Base-by-base conservation (phyloP, 345 rosid species). In the Fremontodendron californicum region DNA sequence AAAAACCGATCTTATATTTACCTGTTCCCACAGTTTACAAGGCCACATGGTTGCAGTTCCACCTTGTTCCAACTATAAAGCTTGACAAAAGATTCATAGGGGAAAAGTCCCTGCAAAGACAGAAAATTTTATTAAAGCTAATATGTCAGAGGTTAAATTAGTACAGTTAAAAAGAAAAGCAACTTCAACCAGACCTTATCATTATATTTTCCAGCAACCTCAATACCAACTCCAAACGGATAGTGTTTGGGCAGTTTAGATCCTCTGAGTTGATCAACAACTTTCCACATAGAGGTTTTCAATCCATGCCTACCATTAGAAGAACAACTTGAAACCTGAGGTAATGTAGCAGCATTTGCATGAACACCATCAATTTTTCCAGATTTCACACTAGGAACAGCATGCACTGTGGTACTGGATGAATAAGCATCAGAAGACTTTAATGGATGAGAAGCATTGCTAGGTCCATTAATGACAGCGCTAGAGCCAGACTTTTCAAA, bases 11-110 rank as follows among this genome's bases (percentile, higher is more conserved):
- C 43, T 11, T 52, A 25, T 72, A 70, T 82, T n/a, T 79, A 96
- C 99, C 97, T 96, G 86, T 96, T 96, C 39, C 98, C 98, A 76
- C 96, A 89, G 77, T 96, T 96, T 77, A 84, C 85, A 71, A 96
- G 91, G 48, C 99, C 99, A 79, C 89, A 89, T 33, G 99, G 99
- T 80, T 79, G 88, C 77, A 94, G 83, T 77, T 91, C 93, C 72
- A 77, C 86, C 81, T 90, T 91, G 82, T 85, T 90, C 80, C 85
- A 86, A 61, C 79, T 82, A 83, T 94, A 94, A 68, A 96, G 85
- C 85, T 90, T 91, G 57, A 89, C 89, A 87, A 96, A 96, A 21
- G 81, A 81, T 70, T 94, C 96, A 67, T 96, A 96, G 69, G 93
- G 76, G 83, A 94, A 94, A 78, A 91, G 85, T 21, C 87, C 92